A percentile compares a stretch with the other conserved stretches of the same genome.
phyloP scores from a whole-genome alignment of 495 filamentous ascomycete genomes.

The Daldinia grandis region DNA sequence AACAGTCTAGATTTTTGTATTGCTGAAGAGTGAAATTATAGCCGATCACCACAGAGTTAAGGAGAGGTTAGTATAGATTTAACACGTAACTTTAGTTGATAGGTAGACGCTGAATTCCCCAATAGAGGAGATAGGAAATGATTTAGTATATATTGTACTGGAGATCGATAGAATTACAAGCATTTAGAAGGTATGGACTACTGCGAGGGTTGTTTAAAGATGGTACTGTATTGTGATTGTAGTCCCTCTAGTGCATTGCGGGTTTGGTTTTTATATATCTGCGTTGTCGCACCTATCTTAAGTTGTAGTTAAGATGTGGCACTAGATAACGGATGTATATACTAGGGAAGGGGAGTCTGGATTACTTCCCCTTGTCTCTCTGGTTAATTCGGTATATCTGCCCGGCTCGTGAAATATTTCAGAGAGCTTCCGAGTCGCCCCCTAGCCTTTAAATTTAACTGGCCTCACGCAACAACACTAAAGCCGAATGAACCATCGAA shows the following conservation, averaged over 20 bases:
- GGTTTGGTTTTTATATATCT: not conserved
- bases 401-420: not conserved
- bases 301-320: not conserved
- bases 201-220: no score
- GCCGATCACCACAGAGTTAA: no score
- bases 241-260: not conserved
- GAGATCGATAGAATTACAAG: no score
- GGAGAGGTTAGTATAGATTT: no score
- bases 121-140: no score
- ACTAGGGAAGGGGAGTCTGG: not conserved
- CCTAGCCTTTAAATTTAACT: no score
- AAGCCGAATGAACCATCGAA: slow-evolving; percentile 70
- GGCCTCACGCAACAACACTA: slow-evolving; percentile 57
- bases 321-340: not conserved
- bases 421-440: not conserved
- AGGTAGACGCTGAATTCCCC: no score
- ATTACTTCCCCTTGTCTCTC: not conserved
- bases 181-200: no score
- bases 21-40: no score
- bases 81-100: no score
- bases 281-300: not conserved
- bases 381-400: not conserved
- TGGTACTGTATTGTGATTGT: not conserved
- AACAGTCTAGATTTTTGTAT: no score
- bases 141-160: no score